Evolutionary conservation across 768 basidiomycete species (phyloP), one percentile per base, ranked within the genome.

Genomic region (Suillus americanus): DNA sequence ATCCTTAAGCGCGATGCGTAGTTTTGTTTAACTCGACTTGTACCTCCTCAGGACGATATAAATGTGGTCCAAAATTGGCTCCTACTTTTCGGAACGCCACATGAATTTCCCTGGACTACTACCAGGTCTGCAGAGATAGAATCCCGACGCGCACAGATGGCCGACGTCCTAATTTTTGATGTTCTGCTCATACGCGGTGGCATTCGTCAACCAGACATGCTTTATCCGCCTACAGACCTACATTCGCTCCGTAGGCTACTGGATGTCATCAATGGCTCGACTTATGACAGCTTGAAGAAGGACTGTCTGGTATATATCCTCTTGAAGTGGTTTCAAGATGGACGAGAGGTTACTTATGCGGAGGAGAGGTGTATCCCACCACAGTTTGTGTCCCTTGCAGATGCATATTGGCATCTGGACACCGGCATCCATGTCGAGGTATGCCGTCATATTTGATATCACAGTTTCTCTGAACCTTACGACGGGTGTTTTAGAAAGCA

Each of bases 351-450:
- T 13, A 69, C 67, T 45, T 91, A 79, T 76, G 78, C 71, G 61
- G 79, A 74, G 74, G 85, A 74, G n/a, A 78, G 83, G 35, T 86
- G 83, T 69, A 88, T 95, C 65, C 87, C 90, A 5, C 89, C 91
- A 3, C 92, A 93, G 69, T 94, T 93, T 70, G 80, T 83, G 8
- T 78, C 82, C 5, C 82, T 94, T 55, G 85, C 90, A n/a, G 89
- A 92, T 77, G 92, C 93, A 71, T 94, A 94, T 78, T 95, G 90
- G 89, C 78, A 86, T 73, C 78, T 95, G 65, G 93, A 95, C 76
- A 82, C 85, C 2, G 90, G 89, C 13, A 79, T 82, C n/a, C 79
- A 87, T 51, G 73, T 90, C 60, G 74, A 83, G 55, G 92, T 93
- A 74, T 67, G 89, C 84, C 16, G 57, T 46, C 51, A 10, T 57